Evolutionary conservation across 2,329 filamentous ascomycete genomes (phyloP).

Genomic region (Aspergillus phoenicis): DNA sequence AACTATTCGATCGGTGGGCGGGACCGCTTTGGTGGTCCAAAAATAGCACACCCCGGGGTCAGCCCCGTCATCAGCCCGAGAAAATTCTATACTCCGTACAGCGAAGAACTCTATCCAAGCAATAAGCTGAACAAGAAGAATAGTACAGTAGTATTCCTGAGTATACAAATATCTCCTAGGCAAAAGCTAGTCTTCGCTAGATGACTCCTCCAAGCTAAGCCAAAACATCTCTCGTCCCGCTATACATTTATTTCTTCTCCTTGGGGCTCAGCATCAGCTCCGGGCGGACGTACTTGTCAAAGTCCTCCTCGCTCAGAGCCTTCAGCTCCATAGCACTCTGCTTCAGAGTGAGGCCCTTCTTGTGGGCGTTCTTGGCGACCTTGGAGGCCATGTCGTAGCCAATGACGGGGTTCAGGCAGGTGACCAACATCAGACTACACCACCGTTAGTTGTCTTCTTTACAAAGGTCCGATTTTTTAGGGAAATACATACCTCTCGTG

Average conservation of each 20-base stretch:
- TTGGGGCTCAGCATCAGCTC: conserved; percentile 93
- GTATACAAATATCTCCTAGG: conserved; percentile 18
- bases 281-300: conserved; percentile 84
- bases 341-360: conserved; percentile 94
- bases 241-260: conserved; percentile 58
- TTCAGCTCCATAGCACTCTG: conserved; percentile 91
- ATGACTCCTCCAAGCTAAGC: conserved; percentile 16
- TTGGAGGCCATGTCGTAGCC: conserved; percentile 97
- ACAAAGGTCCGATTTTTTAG: background rate
- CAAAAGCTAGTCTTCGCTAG: conserved; percentile 20
- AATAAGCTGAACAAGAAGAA: conserved; percentile 11
- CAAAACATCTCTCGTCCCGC: conserved; percentile 6
- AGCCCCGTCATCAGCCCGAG: background rate
- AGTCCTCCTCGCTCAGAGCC: conserved; percentile 84
- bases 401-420: conserved; percentile 95
- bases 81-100: background rate
- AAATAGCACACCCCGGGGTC: conserved; percentile 7
- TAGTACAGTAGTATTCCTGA: conserved; percentile 19
- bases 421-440: conserved; percentile 92
- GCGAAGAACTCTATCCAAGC: background rate
- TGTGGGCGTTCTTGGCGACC: conserved; percentile 98
- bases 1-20: background rate
- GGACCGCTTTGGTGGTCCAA: conserved; percentile 5
- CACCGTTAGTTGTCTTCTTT: conserved; percentile 25
- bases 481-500: conserved; percentile 73